Evolutionary conservation across 177 flowering plant species (phyloP).

Genomic region (Telopea speciosissima): DNA sequence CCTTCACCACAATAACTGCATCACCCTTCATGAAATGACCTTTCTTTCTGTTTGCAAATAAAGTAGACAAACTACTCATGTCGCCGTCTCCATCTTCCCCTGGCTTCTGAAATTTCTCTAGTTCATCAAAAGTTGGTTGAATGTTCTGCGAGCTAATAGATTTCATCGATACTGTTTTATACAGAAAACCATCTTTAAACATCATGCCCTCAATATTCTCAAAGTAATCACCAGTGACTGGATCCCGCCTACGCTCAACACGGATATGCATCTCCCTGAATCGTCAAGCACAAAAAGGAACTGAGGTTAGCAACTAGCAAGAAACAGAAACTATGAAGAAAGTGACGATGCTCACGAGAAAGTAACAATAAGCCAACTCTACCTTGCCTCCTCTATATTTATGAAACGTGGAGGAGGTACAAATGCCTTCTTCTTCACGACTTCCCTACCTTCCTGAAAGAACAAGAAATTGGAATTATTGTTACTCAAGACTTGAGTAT

Average conservation of each 20-base stretch:
- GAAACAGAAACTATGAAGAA: not conserved
- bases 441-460: conserved; percentile 86
- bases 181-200: conserved; percentile 79
- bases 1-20: conserved; percentile 79
- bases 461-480: not conserved
- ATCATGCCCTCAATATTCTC: conserved; percentile 67
- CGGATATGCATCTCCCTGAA: conserved; percentile 77
- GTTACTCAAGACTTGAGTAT: not conserved
- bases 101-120: conserved; percentile 84
- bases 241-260: conserved; percentile 79
- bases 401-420: conserved; percentile 91
- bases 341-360: not conserved
- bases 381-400: conserved; percentile 94
- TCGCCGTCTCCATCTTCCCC: conserved; percentile 77
- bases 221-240: conserved; percentile 65
- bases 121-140: conserved; percentile 94
- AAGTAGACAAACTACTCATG: conserved; percentile 53
- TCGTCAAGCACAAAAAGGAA: conserved; percentile 6
- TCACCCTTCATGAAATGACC: conserved; percentile 96
- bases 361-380: conserved; percentile 2
- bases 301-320: not conserved
- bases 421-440: conserved; percentile 78
- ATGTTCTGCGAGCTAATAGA: conserved; percentile 71
- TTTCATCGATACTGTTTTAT: conserved; percentile 75
- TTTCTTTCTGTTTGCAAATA: conserved; percentile 83